phyloP scores from a whole-genome alignment of 2,329 filamentous ascomycete genomes.

The Botrytis fabae region DNA sequence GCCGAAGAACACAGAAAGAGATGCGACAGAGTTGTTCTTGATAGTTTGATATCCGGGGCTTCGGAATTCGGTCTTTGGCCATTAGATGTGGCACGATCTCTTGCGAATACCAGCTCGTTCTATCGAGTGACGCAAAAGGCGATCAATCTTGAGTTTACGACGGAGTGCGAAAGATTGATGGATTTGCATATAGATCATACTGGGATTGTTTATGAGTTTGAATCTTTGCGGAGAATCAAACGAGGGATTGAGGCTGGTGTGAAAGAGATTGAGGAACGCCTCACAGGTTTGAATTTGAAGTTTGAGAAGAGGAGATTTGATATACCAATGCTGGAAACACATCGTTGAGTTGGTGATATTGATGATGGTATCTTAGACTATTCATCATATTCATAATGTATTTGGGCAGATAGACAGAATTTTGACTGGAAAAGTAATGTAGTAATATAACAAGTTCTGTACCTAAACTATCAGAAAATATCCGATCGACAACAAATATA shows the following conservation, averaged over 20 bases:
- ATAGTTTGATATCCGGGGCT: not conserved
- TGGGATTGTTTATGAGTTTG: not conserved
- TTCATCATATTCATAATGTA: not conserved
- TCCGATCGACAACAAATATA: not conserved
- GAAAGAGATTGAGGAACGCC: not conserved
- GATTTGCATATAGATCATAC: not conserved
- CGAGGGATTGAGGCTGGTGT: not conserved
- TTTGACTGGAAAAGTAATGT: not conserved
- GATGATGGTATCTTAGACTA: fast-evolving
- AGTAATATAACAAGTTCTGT: not conserved
- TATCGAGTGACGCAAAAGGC: not conserved
- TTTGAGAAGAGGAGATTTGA: not conserved
- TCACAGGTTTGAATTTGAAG: not conserved
- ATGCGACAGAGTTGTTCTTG: not conserved
- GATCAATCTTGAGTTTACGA: not conserved
- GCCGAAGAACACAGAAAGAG: not conserved
- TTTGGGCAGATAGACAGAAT: not conserved
- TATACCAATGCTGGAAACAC: not conserved
- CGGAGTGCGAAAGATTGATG: not conserved
- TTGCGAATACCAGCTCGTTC: not conserved
- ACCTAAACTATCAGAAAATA: fast-evolving
- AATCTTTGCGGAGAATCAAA: not conserved
- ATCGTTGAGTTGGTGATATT: not conserved
- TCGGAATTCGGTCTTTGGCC: not conserved
- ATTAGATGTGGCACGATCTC: not conserved